These are phyloP conservation scores for Dactylellina parvicollis DNA, from an alignment of 2,329 filamentous ascomycete genomes.

Conservation along the genomic window DNA sequence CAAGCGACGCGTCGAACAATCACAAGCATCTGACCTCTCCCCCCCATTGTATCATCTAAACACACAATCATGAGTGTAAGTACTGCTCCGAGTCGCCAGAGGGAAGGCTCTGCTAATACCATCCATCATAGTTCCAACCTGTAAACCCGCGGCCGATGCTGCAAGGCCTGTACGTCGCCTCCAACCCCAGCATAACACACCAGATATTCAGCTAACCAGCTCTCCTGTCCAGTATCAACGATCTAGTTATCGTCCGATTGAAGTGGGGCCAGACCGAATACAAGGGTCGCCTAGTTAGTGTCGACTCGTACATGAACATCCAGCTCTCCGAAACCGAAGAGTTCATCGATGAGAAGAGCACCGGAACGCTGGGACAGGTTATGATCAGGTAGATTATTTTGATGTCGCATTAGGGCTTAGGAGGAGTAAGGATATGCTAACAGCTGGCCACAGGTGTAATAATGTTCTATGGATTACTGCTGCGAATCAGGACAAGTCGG, in stretches of 20 bases:
- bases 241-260: conserved; percentile 87
- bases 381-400: conserved; percentile 76
- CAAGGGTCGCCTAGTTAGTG: conserved; percentile 88
- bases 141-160: conserved; percentile 97
- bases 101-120: conserved; percentile 10
- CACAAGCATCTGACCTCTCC: conserved; percentile 1
- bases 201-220: background rate
- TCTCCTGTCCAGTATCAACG: conserved; percentile 73
- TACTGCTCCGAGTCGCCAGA: background rate
- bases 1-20: conserved; percentile 34
- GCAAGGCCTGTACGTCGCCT: conserved; percentile 78
- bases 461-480: conserved; percentile 88
- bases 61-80: conserved; percentile 50
- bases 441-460: conserved; percentile 74
- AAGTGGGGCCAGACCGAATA: conserved; percentile 99
- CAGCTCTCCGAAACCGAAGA: conserved; percentile 91
- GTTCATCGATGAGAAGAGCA: conserved; percentile 86
- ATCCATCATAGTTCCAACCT: conserved; percentile 76
- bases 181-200: background rate
- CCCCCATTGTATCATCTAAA: conserved; percentile 13
- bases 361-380: conserved; percentile 86
- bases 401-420: background rate
- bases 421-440: conserved; percentile 5
- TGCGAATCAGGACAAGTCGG: conserved; percentile 60
- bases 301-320: conserved; percentile 99